phyloP scores from a whole-genome alignment of 768 basidiomycete species.

The Kwoniella dejecticola region DNA sequence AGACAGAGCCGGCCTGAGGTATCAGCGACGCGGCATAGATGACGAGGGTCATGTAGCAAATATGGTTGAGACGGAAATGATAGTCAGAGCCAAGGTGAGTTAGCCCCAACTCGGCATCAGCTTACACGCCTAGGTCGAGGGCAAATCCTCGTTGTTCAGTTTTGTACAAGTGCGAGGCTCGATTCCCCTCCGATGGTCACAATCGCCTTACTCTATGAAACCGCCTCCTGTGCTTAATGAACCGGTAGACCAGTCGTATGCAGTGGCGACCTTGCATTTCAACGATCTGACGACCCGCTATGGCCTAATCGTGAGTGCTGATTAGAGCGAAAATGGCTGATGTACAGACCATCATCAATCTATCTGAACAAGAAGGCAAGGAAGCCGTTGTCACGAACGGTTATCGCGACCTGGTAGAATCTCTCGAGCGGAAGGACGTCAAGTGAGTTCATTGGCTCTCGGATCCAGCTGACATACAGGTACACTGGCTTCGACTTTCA shows the following conservation, averaged over 20 bases:
- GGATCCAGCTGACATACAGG: conserved; percentile 16
- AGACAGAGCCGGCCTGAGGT: conserved; percentile 87
- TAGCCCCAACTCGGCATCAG: background rate
- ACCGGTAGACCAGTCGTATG: conserved; percentile 71
- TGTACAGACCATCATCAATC: conserved; percentile 74
- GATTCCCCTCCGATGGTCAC: conserved; percentile 91
- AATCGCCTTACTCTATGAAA: conserved; percentile 81
- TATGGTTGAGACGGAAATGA: conserved; percentile 75
- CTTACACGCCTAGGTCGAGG: conserved; percentile 65
- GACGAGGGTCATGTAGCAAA: conserved; percentile 81
- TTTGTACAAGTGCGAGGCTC: conserved; percentile 92
- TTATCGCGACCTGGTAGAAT: conserved; percentile 70
- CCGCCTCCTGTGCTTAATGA: conserved; percentile 81
- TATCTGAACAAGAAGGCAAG: conserved; percentile 87
- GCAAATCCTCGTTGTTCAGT: conserved; percentile 74
- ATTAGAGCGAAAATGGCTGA: background rate
- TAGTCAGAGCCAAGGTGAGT: conserved; percentile 76
- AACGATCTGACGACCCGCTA: conserved; percentile 67
- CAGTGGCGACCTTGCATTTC: conserved; percentile 74
- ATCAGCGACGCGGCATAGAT: conserved; percentile 91
- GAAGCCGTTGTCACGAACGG: conserved; percentile 77
- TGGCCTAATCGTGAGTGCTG: conserved; percentile 69
- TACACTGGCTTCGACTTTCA: conserved; percentile 80
- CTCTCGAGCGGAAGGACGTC: conserved; percentile 55
- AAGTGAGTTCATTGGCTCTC: conserved; percentile 34